Evolutionary conservation across 768 basidiomycete species (phyloP).

Genomic region (Pisolithus albus): DNA sequence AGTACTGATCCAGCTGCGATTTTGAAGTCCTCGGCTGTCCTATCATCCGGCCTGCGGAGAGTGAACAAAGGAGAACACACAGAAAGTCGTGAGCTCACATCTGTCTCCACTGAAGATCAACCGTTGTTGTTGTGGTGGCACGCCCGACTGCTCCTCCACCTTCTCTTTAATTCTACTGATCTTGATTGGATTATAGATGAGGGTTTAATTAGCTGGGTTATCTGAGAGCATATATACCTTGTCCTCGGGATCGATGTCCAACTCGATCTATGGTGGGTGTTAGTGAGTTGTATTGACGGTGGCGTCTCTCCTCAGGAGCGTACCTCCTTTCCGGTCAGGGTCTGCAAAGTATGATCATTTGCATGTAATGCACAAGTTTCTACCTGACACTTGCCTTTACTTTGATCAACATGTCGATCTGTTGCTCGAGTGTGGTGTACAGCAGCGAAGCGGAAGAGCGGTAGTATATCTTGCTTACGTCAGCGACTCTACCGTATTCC

Average conservation of each 20-base stretch:
- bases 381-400: slow-evolving; percentile 60
- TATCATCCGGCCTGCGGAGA: slow-evolving; percentile 74
- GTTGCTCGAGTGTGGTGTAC: not conserved
- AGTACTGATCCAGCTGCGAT: slow-evolving; percentile 81
- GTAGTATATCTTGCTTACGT: not conserved
- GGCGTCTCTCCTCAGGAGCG: slow-evolving; percentile 5
- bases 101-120: slow-evolving; percentile 87
- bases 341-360: slow-evolving; percentile 40
- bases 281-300: not conserved
- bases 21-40: slow-evolving; percentile 78
- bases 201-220: not conserved
- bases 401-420: slow-evolving; percentile 72
- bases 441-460: not conserved
- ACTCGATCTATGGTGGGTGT: slow-evolving; percentile 62
- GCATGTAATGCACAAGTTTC: not conserved
- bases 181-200: slow-evolving; percentile 34
- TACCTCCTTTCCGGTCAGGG: slow-evolving; percentile 96
- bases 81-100: slow-evolving; percentile 50
- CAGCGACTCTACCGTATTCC: not conserved
- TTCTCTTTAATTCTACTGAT: slow-evolving; percentile 94
- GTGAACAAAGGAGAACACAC: not conserved
- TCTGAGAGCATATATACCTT: slow-evolving; percentile 43
- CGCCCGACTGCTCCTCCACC: slow-evolving; percentile 97
- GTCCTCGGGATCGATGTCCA: slow-evolving; percentile 89
- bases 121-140: slow-evolving; percentile 93